phyloP scores from a whole-genome alignment of 495 filamentous ascomycete genomes.

The Penicillium coffeae region DNA sequence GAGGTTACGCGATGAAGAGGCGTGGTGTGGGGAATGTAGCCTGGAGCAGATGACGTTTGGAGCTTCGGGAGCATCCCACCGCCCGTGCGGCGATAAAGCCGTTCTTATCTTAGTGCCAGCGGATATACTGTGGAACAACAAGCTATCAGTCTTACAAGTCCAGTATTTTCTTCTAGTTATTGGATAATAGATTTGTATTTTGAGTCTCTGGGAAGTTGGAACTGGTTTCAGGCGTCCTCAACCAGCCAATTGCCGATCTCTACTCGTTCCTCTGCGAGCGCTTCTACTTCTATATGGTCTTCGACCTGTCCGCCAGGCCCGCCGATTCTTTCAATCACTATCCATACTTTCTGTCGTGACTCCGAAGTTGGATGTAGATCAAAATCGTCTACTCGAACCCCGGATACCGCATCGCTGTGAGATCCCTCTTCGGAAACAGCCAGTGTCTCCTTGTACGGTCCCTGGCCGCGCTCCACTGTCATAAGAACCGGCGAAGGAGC shows the following conservation, averaged over 20 bases:
- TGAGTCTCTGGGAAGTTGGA: too few species aligned
- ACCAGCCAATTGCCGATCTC: constrained; percentile 55
- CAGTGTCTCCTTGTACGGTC: constrained; percentile 60
- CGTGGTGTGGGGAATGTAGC: neutral
- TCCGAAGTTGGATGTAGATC: constrained; percentile 59
- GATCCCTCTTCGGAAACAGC: constrained; percentile 58
- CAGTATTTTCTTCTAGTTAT: too few species aligned
- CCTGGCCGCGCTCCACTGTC: constrained; percentile 63
- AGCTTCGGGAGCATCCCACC: constrained; percentile 18
- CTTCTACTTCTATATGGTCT: constrained; percentile 61
- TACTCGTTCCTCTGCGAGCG: constrained; percentile 64
- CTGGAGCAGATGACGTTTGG: constrained; percentile 24
- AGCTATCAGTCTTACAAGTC: too few species aligned
- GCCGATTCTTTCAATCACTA: constrained; percentile 75
- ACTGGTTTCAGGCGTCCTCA: constrained; percentile 28
- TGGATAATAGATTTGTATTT: too few species aligned
- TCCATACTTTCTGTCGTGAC: constrained; percentile 56
- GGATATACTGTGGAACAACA: neutral
- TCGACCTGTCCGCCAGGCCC: constrained; percentile 44
- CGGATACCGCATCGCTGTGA: constrained; percentile 64
- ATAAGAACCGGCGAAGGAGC: constrained; percentile 57
- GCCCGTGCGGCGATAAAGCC: constrained; percentile 25
- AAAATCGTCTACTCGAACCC: constrained; percentile 66
- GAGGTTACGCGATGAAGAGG: constrained; percentile 2
- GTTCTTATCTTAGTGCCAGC: neutral